phyloP scores from a whole-genome alignment of 164 flowering plant genomes.

The Liriodendron chinense region DNA sequence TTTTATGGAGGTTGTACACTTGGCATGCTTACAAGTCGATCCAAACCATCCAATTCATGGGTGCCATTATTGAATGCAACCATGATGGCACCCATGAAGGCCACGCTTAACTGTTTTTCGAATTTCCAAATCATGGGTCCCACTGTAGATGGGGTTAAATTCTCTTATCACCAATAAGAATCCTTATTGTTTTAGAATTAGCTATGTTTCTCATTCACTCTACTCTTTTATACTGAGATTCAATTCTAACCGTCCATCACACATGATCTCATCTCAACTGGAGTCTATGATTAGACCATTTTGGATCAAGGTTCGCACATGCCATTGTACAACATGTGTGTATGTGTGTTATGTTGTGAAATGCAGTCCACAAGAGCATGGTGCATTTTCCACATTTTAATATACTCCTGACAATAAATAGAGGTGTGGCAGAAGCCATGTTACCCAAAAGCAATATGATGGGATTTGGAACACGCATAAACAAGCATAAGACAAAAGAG shows the following conservation, averaged over 20 bases:
- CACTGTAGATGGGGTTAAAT: too few species aligned
- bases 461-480: slow-evolving; percentile 11
- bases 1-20: too few species aligned
- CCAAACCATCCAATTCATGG: too few species aligned
- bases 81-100: too few species aligned
- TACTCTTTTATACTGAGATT: background rate
- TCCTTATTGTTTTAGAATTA: too few species aligned
- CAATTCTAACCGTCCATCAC: background rate
- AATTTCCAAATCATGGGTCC: too few species aligned
- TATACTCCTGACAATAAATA: background rate
- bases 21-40: too few species aligned
- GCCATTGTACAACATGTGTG: background rate
- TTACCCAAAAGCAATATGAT: slow-evolving; percentile 9
- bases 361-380: background rate
- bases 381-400: background rate
- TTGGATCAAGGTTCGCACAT: background rate
- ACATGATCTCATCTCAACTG: background rate
- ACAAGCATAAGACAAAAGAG: slow-evolving; percentile 13
- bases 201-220: too few species aligned
- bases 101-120: too few species aligned
- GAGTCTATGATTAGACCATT: background rate
- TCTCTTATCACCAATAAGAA: too few species aligned
- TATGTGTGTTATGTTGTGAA: background rate
- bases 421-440: slow-evolving; percentile 14
- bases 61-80: too few species aligned